Evolutionary conservation across 1,139 yeast species (phyloP), one percentile per base, ranked within the genome.

Genomic region (Blastobotrys apis): DNA sequence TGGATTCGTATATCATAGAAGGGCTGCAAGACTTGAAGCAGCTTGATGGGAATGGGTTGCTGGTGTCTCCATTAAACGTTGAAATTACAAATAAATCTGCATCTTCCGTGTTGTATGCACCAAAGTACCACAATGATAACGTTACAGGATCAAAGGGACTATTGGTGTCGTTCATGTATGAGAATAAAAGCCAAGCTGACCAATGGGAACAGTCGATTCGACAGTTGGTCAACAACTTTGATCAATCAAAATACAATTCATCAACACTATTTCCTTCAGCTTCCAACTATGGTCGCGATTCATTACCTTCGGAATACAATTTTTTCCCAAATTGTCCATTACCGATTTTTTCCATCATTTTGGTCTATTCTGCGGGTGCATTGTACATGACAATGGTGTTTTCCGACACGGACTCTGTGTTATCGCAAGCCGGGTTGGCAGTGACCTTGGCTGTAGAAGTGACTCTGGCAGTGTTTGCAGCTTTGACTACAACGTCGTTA

Each of bases 391-490:
- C 64, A 3, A 55, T 80, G n/a, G 71, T 82, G 15, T 65, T 81
- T 25, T 65, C 77, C 16, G 77, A 78, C 49, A 65, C 74, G 41
- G 75, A 75, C 39, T 68, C 77, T 17, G 74, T 84, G 9, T 72
- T 79, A 42, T 81, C 90, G 2, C 74, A 73, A 53, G 39, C 69
- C 2, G 90, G 92, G 0, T 64, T 84, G 10, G 53, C 81, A 5
- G 46, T 74, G n/a, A 90, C 88, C 1, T 80, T 83, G 68, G 23
- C 72, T 0, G 74, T 75, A 1, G 80, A 81, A 51, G 58, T 73
- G 1, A 33, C 64, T 0, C 58, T 84, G 5, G 66, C 86, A 1
- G 44, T 73, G 8, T 58, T 68, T 10, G 65, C 80, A 1, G 69
- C 84, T 0, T 73, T 78, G 1, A 72, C 90, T 0, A 51, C 80